Evolutionary conservation across 805 yeast genomes (phyloP).

Genomic region (Yarrowia sp.): DNA sequence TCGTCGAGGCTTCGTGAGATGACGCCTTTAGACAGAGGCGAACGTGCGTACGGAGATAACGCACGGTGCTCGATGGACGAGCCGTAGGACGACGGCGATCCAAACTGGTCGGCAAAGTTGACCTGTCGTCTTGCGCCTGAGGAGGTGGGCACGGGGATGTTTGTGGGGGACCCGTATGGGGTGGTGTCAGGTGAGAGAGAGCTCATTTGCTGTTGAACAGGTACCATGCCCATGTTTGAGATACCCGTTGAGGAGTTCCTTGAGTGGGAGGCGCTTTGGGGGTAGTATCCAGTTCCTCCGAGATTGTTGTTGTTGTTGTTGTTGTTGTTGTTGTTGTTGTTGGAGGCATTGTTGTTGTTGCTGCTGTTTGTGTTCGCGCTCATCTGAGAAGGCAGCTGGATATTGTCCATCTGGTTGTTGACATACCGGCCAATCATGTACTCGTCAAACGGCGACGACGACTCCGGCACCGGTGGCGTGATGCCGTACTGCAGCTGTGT

Average conservation of each 20-base stretch:
- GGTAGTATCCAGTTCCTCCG: constrained; percentile 19
- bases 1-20: constrained; percentile 29
- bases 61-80: constrained; percentile 23
- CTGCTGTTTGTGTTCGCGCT: neutral
- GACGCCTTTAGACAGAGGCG: constrained; percentile 21
- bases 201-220: constrained; percentile 20
- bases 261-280: constrained; percentile 9
- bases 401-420: neutral
- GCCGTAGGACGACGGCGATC: constrained; percentile 24
- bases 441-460: constrained; percentile 38
- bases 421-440: constrained; percentile 29
- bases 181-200: constrained; percentile 20
- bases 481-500: constrained; percentile 29
- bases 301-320: neutral
- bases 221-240: constrained; percentile 26
- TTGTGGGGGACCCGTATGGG: constrained; percentile 16
- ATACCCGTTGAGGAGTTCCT: constrained; percentile 20
- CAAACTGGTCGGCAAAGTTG: constrained; percentile 27
- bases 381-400: constrained; percentile 14
- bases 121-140: neutral
- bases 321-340: constrained; percentile 27
- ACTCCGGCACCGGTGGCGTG: constrained; percentile 35
- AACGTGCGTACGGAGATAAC: constrained; percentile 19
- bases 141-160: constrained; percentile 20
- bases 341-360: neutral